Base-by-base conservation (phyloP, 495 filamentous ascomycete species). In the Neurospora sp. region DNA sequence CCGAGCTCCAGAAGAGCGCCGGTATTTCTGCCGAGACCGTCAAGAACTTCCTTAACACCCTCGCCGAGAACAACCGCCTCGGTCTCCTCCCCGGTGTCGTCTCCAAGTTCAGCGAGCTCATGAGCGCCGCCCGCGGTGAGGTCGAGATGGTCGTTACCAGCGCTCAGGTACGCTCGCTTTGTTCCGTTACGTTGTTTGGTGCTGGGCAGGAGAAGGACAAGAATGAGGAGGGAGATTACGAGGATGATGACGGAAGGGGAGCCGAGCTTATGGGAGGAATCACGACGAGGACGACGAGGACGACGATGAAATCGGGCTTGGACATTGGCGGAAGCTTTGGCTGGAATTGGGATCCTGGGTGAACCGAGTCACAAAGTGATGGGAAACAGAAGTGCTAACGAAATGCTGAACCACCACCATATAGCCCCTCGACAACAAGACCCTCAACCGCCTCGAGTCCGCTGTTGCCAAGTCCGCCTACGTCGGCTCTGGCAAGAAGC, bases 21-120 rank as follows among this genome's bases (percentile, higher is more conserved):
- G 92, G 90, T 70, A 83, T 85, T 74, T 82, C 86, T 70, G 89
- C 92, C 82, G 91, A 93, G 78, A 92, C 93, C 75, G 85, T 98
- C 81, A 95, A 95, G 90, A 97, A 97, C 88, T 93, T 98, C 86
- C 88, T 99, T 74, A 81, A 84, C 61, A 91, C 94, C 65, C 86
- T 99, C 42, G 94, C 95, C 70, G 93, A 96, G 84, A 97, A 98
- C 89, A 98, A 99, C 88, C 89, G 96, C 70, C 86, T 99, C 74
- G 90, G 91, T 44, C 84, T 96, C 71, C 86, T 99, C 61, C 87
- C 91, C 80, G 89, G 88, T 76, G 91, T 98, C 74, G 91, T 89
- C 82, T 90, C 91, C 81, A 97, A 98, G 88, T 99, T 97, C 82
- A 86, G 77, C 71, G 87, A 87, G 78, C 85, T 99, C 76, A 96